phyloP scores from a whole-genome alignment of 768 basidiomycete genomes.

The Solioccasus polychromus region DNA sequence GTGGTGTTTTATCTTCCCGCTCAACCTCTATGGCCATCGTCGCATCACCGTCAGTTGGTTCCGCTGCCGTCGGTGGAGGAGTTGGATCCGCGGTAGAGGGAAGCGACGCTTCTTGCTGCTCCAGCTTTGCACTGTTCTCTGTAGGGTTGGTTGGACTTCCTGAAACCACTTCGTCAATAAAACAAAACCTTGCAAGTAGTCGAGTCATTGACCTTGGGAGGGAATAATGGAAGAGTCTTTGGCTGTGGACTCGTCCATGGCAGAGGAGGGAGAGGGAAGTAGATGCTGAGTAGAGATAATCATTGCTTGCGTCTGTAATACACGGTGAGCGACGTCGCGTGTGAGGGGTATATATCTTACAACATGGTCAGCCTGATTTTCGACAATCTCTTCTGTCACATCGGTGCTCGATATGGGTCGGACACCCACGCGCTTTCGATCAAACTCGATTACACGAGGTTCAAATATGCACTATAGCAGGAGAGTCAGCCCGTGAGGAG shows the following conservation, averaged over 20 bases:
- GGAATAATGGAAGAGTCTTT: slow-evolving; percentile 22
- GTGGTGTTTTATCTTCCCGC: slow-evolving; percentile 35
- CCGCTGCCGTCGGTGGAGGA: slow-evolving; percentile 23
- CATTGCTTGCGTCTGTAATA: slow-evolving; percentile 83
- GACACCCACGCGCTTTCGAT: slow-evolving; percentile 59
- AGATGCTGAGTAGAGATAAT: slow-evolving; percentile 86
- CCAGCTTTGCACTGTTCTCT: slow-evolving; percentile 30
- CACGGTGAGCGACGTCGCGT: slow-evolving; percentile 2
- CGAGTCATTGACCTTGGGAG: slow-evolving; percentile 23
- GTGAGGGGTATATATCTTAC: slow-evolving; percentile 32
- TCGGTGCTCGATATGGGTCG: slow-evolving; percentile 50
- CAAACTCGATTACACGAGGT: slow-evolving; percentile 89
- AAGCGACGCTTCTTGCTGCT: slow-evolving; percentile 34
- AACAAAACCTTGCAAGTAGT: background rate
- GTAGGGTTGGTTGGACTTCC: slow-evolving; percentile 21
- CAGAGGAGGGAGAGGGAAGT: slow-evolving; percentile 39
- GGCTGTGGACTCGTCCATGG: slow-evolving; percentile 23
- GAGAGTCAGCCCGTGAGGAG: background rate
- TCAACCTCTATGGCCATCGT: slow-evolving; percentile 50
- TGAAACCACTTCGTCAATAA: slow-evolving; percentile 5
- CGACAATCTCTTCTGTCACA: slow-evolving; percentile 74
- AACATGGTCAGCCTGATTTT: slow-evolving; percentile 50
- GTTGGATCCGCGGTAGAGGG: slow-evolving; percentile 33
- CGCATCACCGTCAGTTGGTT: slow-evolving; percentile 25
- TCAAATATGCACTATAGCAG: slow-evolving; percentile 79